Evolutionary conservation across 2,329 filamentous ascomycete genomes (phyloP), one percentile per base, ranked within the genome.

Genomic region (Colletotrichum somersetense): DNA sequence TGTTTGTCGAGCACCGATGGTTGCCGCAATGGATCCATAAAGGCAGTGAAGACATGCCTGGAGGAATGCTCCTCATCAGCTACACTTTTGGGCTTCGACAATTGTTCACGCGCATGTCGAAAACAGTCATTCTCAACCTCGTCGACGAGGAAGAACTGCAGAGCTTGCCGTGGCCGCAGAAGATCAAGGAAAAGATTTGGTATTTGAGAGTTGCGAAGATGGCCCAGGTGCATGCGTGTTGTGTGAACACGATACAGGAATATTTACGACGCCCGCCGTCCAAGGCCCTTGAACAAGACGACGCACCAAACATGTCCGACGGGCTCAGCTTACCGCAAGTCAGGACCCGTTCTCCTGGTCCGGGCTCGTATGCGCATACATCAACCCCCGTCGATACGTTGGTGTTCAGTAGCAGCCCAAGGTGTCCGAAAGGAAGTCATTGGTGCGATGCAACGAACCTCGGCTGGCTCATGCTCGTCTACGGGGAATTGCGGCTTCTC

Each of bases 391-490:
- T 71, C 18, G 72, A 74, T 20, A 75, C 77, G 3, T 70, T 81
- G 38, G 65, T 76, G n/a, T 74, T 85, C 4, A 83, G 81, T 1
- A 82, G 79, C 42, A 79, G 77, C 0, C 81, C 86, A 3, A 81
- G 87, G 44, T 89, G 87, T 67, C 85, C 86, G 20, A 86, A 82
- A 68, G 85, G 85, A 0, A 85, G 82, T 66, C 85, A 85, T 66
- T 79, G 80, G 75, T 89, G 87, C 66, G 87, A 89, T 73, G 85
- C 86, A 0, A 83, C 83, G 0, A 88, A 87, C 65, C 79, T 89
- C 0, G 87, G 87, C 3, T 89, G 86, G 86, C 75, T 88, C 44
- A 86, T 89, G 83, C 79, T 87, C n/a, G 78, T 84, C 0, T 85
- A 84, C 65, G 84, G 84, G 62, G 85, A 88, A 73, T 78, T 88